These are phyloP conservation scores for Aspergillus melleus DNA, from an alignment of 2,329 filamentous ascomycete species.

Conservation along the genomic window DNA sequence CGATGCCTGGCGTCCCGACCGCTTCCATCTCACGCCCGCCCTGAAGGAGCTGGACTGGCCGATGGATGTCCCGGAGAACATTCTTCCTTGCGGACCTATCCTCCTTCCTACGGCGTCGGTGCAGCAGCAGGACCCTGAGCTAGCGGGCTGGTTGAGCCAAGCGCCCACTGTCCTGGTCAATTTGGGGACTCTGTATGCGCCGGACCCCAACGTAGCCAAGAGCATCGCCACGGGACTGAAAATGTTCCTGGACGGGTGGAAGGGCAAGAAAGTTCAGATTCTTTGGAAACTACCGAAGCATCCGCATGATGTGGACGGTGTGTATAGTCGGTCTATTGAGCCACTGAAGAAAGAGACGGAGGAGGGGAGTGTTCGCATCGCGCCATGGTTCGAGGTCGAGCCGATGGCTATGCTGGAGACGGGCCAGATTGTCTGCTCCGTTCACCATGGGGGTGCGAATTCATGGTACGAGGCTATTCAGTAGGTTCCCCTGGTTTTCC, in stretches of 20 bases:
- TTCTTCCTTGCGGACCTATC: conserved; percentile 52
- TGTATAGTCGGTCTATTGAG: conserved; percentile 22
- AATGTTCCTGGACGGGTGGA: conserved; percentile 34
- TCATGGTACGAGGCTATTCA: conserved; percentile 47
- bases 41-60: conserved; percentile 44
- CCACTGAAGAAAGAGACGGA: conserved; percentile 27
- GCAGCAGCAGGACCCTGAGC: conserved; percentile 40
- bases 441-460: conserved; percentile 50
- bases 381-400: conserved; percentile 46
- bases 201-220: conserved; percentile 35
- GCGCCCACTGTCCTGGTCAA: conserved; percentile 52
- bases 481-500: conserved; percentile 27
- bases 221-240: conserved; percentile 43
- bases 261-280: conserved; percentile 29
- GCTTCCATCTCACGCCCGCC: conserved; percentile 30
- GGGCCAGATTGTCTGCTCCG: conserved; percentile 39
- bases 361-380: conserved; percentile 37
- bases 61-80: conserved; percentile 39
- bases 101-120: conserved; percentile 37
- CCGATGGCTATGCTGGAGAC: conserved; percentile 37
- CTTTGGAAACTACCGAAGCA: conserved; percentile 42
- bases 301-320: conserved; percentile 19
- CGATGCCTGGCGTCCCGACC: conserved; percentile 26
- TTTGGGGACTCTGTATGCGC: conserved; percentile 44
- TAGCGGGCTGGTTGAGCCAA: conserved; percentile 45